phyloP scores from a whole-genome alignment of 2,329 filamentous ascomycete species.

The Leptographium galeiforme region DNA sequence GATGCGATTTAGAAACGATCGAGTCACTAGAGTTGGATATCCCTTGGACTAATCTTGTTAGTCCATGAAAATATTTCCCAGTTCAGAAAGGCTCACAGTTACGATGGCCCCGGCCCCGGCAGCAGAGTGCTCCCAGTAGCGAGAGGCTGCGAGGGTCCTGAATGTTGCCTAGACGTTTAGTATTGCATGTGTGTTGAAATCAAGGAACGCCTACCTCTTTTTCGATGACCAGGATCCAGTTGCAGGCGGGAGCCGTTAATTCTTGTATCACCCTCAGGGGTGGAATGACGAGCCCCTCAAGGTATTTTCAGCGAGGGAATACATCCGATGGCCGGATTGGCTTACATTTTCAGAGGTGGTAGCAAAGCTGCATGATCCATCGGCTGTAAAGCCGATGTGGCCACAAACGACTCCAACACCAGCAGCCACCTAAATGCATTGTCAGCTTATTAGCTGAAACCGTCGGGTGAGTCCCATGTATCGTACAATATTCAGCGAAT shows the following conservation, averaged over 20 bases:
- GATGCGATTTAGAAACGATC: constrained; percentile 47
- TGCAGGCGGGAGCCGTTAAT: constrained; percentile 33
- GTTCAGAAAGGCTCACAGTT: constrained; percentile 34
- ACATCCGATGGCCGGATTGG: too few relatives aligned
- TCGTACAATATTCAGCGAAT: constrained; percentile 54
- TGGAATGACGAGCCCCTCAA: constrained; percentile 49
- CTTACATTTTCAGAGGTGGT: constrained; percentile 4
- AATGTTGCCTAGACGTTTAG: constrained; percentile 51
- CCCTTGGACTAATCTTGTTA: constrained; percentile 52
- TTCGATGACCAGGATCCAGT: constrained; percentile 63
- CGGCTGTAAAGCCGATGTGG: constrained; percentile 26
- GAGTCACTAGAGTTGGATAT: constrained; percentile 62
- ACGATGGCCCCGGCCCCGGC: constrained; percentile 49
- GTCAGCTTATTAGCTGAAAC: background rate
- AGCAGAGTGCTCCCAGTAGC: constrained; percentile 36
- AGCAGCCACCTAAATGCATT: constrained; percentile 44
- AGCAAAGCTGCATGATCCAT: constrained; percentile 12
- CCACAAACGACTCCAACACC: constrained; percentile 61
- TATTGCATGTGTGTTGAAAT: too few relatives aligned
- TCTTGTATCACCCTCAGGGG: constrained; percentile 31
- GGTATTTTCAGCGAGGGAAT: background rate
- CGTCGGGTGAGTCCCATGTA: too few relatives aligned
- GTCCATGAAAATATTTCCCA: background rate
- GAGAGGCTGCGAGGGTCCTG: constrained; percentile 45
- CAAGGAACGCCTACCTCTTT: constrained; percentile 46